Conservation (phyloP, 352 stramenopile species). For the Phytophthora colocasiae region DNA sequence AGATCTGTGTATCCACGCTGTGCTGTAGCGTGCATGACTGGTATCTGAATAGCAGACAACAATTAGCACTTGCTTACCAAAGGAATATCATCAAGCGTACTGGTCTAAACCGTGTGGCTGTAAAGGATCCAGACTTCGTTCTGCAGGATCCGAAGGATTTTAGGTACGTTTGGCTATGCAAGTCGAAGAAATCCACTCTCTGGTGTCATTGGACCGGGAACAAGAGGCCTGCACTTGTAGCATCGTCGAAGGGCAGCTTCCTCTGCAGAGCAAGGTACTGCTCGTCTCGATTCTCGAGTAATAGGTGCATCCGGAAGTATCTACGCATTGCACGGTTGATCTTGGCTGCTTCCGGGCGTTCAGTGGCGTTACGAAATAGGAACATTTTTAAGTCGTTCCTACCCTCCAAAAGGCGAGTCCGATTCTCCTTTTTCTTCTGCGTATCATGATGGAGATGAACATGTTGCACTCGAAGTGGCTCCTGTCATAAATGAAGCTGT, state of each 20-base stretch:
- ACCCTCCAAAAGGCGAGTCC: conserved; percentile 20
- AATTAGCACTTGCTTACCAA: background rate
- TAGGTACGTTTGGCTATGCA: conserved; percentile 67
- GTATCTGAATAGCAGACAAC: conserved; percentile 35
- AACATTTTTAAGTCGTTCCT: conserved; percentile 52
- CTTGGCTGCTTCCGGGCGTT: conserved; percentile 54
- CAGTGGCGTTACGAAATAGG: conserved; percentile 32
- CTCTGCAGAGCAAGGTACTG: conserved; percentile 63
- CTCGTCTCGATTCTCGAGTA: conserved; percentile 48
- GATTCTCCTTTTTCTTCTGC: conserved; percentile 17
- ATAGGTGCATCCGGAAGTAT: conserved; percentile 58
- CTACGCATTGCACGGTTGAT: conserved; percentile 66
- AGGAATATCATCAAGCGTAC: conserved; percentile 35
- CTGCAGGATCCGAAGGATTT: conserved; percentile 64
- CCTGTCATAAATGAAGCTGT: conserved; percentile 50
- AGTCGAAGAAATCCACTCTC: conserved; percentile 72
- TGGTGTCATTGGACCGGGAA: conserved; percentile 55
- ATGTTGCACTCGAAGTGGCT: conserved; percentile 22
- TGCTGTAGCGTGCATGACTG: conserved; percentile 59
- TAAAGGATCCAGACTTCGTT: conserved; percentile 71
- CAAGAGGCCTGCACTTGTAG: conserved; percentile 65
- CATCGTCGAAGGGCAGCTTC: conserved; percentile 80
- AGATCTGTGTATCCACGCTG: conserved; percentile 81
- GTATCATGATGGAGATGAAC: conserved; percentile 6
- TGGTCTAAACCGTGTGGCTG: conserved; percentile 70